Percentiles rank a stretch among this genome's conserved stretches.
Conservation (phyloP, 2,329 filamentous ascomycete genomes). For the Ophiosphaerella herpotricha region DNA sequence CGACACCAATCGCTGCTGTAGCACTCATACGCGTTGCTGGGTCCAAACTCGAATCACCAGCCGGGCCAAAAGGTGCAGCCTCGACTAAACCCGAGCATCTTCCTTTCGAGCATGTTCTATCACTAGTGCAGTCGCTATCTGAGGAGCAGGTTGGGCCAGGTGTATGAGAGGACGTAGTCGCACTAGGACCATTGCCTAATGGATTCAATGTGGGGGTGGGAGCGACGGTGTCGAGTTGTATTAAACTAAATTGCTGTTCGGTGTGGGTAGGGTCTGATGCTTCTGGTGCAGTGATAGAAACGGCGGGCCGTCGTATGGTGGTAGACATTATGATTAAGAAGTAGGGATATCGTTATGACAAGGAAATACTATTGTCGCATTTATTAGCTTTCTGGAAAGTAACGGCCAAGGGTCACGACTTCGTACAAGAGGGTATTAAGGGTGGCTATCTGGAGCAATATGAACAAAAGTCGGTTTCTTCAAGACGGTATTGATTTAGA, state of each 20-base stretch:
- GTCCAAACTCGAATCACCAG: constrained; percentile 18
- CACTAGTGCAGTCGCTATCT: constrained; percentile 29
- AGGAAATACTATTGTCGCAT: neutral
- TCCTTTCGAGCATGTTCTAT: constrained; percentile 28
- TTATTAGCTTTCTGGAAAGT: neutral
- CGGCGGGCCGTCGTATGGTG: constrained; percentile 8
- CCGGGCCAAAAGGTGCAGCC: constrained; percentile 26
- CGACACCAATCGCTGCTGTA: constrained; percentile 31
- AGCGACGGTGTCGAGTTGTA: constrained; percentile 18
- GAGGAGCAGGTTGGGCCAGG: constrained; percentile 23
- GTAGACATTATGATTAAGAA: constrained; percentile 38
- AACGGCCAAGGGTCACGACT: neutral
- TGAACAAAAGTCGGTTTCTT: constrained; percentile 18
- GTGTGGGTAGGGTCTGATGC: neutral
- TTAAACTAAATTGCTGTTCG: constrained; percentile 6
- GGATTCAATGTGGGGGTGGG: constrained; percentile 4
- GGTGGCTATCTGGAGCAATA: neutral
- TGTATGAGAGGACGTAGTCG: neutral
- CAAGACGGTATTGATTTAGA: constrained; percentile 8
- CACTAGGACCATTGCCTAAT: neutral
- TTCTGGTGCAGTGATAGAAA: constrained; percentile 4
- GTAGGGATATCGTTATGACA: neutral
- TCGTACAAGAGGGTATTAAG: constrained; percentile 10
- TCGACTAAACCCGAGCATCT: constrained; percentile 22
- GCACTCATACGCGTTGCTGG: constrained; percentile 25